phyloP scores from a whole-genome alignment of 1,284 basidiomycete species.

The Ceratobasidium papillatum region DNA sequence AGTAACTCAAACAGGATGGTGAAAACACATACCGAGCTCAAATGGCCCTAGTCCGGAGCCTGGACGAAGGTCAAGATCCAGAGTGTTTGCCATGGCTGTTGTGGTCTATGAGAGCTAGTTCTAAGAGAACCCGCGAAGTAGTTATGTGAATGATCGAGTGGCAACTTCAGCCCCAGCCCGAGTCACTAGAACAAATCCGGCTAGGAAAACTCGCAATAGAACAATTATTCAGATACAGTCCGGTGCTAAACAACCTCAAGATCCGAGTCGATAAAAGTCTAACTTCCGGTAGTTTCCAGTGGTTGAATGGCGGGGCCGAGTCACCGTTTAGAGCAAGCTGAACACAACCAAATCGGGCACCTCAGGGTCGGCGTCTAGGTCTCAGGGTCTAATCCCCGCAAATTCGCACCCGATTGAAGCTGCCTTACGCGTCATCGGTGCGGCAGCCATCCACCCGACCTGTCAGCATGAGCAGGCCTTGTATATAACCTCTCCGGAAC shows the following conservation, averaged over 20 bases:
- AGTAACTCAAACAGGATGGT: neutral
- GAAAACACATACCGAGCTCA: slow-evolving; percentile 65
- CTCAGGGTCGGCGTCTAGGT: slow-evolving; percentile 11
- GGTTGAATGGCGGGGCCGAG: neutral
- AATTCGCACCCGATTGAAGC: neutral
- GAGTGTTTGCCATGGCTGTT: slow-evolving; percentile 39
- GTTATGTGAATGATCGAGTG: slow-evolving; percentile 1
- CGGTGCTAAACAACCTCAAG: neutral
- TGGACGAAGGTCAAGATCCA: slow-evolving; percentile 77
- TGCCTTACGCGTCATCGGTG: slow-evolving; percentile 12
- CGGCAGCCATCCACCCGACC: slow-evolving; percentile 23
- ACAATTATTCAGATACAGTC: neutral
- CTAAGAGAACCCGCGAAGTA: too few species aligned
- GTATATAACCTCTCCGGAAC: neutral
- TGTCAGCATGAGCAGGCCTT: neutral
- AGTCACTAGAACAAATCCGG: neutral
- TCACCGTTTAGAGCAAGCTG: neutral
- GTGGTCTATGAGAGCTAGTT: neutral
- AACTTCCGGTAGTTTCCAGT: neutral
- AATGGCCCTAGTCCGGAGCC: slow-evolving; percentile 81
- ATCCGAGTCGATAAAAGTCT: neutral
- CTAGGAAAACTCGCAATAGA: neutral
- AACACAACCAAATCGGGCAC: neutral
- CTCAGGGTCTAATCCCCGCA: neutral
- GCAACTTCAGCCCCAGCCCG: neutral